These are phyloP conservation scores for Chrysopogon serrulatus DNA, from an alignment of 176 grass and related monocot genomes.

Conservation along the genomic window DNA sequence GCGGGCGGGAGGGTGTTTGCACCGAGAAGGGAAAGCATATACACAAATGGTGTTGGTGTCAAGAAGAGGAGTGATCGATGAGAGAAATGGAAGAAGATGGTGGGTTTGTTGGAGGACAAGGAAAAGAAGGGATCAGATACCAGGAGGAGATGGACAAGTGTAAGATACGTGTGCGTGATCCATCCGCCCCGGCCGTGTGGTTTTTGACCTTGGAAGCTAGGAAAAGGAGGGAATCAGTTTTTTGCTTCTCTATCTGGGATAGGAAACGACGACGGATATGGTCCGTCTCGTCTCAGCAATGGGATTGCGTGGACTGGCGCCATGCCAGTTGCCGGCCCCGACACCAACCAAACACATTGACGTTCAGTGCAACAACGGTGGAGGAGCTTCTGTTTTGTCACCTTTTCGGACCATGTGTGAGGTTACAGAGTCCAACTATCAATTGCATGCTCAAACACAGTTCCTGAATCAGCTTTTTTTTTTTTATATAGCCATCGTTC, in stretches of 20 bases:
- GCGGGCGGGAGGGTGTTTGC: background rate
- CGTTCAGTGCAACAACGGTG: background rate
- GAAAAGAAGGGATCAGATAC: constrained; percentile 25
- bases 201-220: constrained; percentile 40
- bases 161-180: background rate
- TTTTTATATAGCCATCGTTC: background rate
- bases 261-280: background rate
- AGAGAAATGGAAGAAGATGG: background rate
- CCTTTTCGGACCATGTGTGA: background rate
- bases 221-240: background rate
- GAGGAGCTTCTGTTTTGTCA: constrained; percentile 2
- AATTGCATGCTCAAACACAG: background rate
- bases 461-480: background rate
- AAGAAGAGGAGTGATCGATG: background rate
- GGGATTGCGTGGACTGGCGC: background rate
- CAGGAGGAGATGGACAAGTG: background rate
- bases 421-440: background rate
- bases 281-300: background rate
- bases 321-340: background rate
- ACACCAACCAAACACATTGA: background rate
- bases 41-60: background rate
- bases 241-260: background rate
- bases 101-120: background rate
- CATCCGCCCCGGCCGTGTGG: background rate
- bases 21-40: constrained; percentile 31